Percentiles rank a stretch among this genome's conserved stretches.
These are phyloP conservation scores for Breynia disticha DNA, from an alignment of 441 rosid species.

Conservation along the genomic window DNA sequence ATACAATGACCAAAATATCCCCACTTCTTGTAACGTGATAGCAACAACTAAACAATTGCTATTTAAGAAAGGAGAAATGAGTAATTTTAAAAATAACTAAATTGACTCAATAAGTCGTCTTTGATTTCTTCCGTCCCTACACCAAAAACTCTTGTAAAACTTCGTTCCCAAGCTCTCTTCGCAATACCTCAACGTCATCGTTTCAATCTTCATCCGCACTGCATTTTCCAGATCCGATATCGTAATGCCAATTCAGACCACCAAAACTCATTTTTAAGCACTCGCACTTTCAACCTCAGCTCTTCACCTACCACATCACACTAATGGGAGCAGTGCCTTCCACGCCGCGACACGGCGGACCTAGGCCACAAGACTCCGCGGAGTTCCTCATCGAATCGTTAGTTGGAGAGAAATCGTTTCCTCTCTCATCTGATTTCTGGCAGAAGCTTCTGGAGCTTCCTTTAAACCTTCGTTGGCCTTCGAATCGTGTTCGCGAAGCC, in stretches of 20 bases:
- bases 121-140: background rate
- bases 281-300: constrained; percentile 25
- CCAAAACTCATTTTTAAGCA: constrained; percentile 26
- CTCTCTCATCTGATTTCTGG: constrained; percentile 88
- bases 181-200: background rate
- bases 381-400: constrained; percentile 68
- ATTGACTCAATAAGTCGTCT: background rate
- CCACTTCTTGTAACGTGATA: no score
- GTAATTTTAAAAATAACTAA: background rate
- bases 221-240: constrained; percentile 17
- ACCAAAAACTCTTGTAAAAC: constrained; percentile 22
- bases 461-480: constrained; percentile 61
- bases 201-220: background rate
- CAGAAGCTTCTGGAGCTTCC: constrained; percentile 85
- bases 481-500: constrained; percentile 60
- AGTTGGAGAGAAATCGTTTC: constrained; percentile 86
- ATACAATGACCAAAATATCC: no score
- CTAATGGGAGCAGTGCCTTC: constrained; percentile 89
- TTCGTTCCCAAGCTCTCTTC: constrained; percentile 36
- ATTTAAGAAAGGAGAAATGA: background rate
- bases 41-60: no score
- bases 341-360: constrained; percentile 38
- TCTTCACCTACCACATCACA: background rate
- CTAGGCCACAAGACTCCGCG: constrained; percentile 47
- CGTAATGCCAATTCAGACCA: constrained; percentile 37